These are phyloP conservation scores for Tilletia setariae DNA, from an alignment of 1,284 basidiomycete species.

Conservation along the genomic window DNA sequence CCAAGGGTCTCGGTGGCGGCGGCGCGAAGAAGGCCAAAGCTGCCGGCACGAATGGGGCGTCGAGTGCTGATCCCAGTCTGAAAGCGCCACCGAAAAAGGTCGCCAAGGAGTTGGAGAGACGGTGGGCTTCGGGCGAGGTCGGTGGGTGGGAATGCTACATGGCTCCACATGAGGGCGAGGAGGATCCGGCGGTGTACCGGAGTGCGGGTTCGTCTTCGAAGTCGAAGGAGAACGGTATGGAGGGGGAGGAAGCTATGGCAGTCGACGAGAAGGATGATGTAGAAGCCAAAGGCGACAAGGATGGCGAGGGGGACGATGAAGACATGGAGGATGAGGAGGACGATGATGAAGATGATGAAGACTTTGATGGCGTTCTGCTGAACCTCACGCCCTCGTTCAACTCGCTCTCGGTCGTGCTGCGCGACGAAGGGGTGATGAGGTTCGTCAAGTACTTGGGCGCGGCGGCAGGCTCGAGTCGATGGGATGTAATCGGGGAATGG, in stretches of 20 bases:
- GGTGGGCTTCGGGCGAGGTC: constrained; percentile 74
- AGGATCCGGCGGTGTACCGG: constrained; percentile 86
- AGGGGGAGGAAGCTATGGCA: constrained; percentile 21
- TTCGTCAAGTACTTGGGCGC: constrained; percentile 53
- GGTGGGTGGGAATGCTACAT: constrained; percentile 98
- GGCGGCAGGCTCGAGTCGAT: constrained; percentile 46
- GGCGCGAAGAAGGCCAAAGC: constrained; percentile 42
- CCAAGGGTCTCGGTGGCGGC: constrained; percentile 29
- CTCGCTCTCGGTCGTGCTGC: constrained; percentile 78
- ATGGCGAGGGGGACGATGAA: constrained; percentile 56
- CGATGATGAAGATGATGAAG: constrained; percentile 55
- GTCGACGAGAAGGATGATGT: constrained; percentile 32
- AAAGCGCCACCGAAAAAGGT: constrained; percentile 27
- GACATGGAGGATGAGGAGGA: constrained; percentile 50
- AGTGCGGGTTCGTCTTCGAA: constrained; percentile 35
- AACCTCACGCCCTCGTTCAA: constrained; percentile 90
- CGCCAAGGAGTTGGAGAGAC: constrained; percentile 47
- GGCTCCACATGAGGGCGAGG: constrained; percentile 83
- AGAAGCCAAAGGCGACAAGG: constrained; percentile 47
- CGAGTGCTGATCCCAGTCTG: neutral
- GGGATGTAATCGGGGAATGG: constrained; percentile 51
- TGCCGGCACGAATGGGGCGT: constrained; percentile 18
- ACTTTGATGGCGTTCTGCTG: constrained; percentile 77
- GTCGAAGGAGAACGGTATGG: constrained; percentile 45
- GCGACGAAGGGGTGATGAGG: constrained; percentile 84